phyloP scores from a whole-genome alignment of 306 rosid species.

The Morella rubra region DNA sequence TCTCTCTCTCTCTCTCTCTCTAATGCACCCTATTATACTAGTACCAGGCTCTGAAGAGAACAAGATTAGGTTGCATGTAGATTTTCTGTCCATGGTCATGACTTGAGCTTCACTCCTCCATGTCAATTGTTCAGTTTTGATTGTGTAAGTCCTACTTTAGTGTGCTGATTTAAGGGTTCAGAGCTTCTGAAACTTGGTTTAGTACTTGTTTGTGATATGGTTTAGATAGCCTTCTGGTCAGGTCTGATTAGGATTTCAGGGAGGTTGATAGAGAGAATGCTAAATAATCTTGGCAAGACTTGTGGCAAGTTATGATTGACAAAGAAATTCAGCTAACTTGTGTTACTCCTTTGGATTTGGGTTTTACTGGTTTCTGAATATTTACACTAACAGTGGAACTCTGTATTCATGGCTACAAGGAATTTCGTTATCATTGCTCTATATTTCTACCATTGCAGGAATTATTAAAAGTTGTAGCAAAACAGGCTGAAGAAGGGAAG shows the following conservation, averaged over 20 bases:
- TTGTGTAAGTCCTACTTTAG: not conserved
- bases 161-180: not conserved
- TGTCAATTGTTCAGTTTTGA: not conserved
- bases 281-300: not conserved
- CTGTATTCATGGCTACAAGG: not conserved
- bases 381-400: not conserved
- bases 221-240: not conserved
- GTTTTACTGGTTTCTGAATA: not conserved
- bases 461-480: constrained; percentile 74
- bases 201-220: not conserved
- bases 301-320: not conserved
- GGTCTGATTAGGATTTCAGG: not conserved
- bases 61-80: not conserved
- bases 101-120: not conserved
- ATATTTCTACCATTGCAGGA: constrained; percentile 49
- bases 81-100: not conserved
- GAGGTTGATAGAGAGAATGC: not conserved
- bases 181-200: not conserved
- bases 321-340: not conserved
- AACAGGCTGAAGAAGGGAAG: constrained; percentile 97
- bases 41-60: not conserved
- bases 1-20: not conserved
- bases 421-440: not conserved
- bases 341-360: not conserved
- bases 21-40: not conserved